Evolutionary conservation across 1,139 yeast genomes (phyloP).

Genomic region (Yamadazyma trypodendri): DNA sequence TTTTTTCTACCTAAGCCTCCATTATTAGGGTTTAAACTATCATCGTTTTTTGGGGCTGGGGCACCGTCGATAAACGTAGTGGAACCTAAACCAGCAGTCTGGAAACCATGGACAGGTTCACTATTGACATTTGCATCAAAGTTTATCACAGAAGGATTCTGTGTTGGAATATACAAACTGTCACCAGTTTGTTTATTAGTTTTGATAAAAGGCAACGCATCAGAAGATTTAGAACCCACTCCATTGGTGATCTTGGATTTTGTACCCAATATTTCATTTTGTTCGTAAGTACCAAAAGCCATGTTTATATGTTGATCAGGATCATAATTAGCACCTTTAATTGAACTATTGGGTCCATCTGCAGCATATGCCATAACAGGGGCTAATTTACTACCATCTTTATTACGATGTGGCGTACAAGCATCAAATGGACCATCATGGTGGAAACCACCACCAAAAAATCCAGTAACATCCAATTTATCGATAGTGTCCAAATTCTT

Average conservation of each 20-base stretch:
- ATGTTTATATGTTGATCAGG: conserved; percentile 58
- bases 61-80: conserved; percentile 95
- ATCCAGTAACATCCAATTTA: conserved; percentile 90
- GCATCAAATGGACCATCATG: conserved; percentile 99
- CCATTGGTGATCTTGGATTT: conserved; percentile 13
- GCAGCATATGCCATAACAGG: conserved; percentile 95
- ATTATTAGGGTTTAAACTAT: conserved; percentile 25
- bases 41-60: conserved; percentile 67
- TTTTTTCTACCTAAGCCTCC: conserved; percentile 67
- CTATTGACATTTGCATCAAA: conserved; percentile 73
- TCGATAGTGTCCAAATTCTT: conserved; percentile 88
- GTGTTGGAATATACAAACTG: conserved; percentile 37
- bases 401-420: conserved; percentile 93
- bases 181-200: conserved; percentile 16
- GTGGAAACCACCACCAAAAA: conserved; percentile 94
- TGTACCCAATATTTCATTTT: conserved; percentile 38
- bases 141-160: conserved; percentile 53
- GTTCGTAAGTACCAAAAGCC: conserved; percentile 57
- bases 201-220: conserved; percentile 14
- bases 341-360: conserved; percentile 90
- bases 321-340: conserved; percentile 48
- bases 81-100: conserved; percentile 86
- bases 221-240: conserved; percentile 13
- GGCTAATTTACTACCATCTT: conserved; percentile 67
- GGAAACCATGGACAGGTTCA: conserved; percentile 76